These are phyloP conservation scores for Digitaria exilis DNA, from an alignment of 202 grass and related monocot species.

Conservation along the genomic window DNA sequence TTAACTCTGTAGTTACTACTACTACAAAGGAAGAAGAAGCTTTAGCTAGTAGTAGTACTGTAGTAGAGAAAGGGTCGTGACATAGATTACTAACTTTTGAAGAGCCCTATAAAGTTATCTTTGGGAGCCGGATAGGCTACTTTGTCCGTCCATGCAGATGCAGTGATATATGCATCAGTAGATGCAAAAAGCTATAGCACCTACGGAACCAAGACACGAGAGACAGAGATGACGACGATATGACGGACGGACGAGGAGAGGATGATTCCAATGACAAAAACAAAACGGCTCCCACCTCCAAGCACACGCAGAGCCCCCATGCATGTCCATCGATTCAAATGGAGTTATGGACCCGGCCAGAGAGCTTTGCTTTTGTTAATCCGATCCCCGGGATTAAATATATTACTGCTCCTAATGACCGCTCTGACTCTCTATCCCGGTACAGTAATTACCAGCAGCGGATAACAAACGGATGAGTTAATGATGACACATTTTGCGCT, in stretches of 20 bases:
- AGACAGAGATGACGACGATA: conserved; percentile 23
- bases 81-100: neutral
- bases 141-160: neutral
- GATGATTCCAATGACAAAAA: conserved; percentile 33
- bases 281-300: conserved; percentile 29
- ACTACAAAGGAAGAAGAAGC: neutral
- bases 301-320: too few relatives aligned
- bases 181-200: neutral
- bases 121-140: conserved; percentile 31
- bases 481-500: conserved; percentile 31
- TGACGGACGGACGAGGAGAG: conserved; percentile 34
- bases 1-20: too few relatives aligned
- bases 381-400: too few relatives aligned
- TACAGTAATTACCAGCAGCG: neutral
- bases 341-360: too few relatives aligned
- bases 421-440: too few relatives aligned
- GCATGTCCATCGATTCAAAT: too few relatives aligned
- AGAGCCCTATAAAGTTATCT: conserved; percentile 32
- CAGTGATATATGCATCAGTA: too few relatives aligned
- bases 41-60: too few relatives aligned
- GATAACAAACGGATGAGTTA: neutral
- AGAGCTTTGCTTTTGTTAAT: too few relatives aligned
- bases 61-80: too few relatives aligned
- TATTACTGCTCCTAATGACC: too few relatives aligned
- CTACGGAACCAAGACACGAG: neutral